These are phyloP conservation scores for Candida gorgasii DNA, from an alignment of 805 yeast genomes.

Conservation along the genomic window DNA sequence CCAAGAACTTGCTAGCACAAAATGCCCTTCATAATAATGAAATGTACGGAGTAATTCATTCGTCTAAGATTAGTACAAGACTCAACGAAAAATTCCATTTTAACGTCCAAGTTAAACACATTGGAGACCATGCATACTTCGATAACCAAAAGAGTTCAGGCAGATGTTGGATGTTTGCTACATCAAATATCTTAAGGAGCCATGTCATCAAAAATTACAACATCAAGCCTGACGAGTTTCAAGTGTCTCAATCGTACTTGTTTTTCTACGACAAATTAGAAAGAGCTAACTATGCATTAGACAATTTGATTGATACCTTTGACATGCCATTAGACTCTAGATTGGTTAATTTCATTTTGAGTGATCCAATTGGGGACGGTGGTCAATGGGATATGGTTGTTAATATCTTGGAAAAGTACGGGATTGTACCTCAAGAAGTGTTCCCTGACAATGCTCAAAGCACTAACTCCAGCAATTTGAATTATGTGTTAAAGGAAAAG, in stretches of 20 bases:
- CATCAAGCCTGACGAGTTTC: constrained; percentile 54
- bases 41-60: constrained; percentile 44
- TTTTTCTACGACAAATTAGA: constrained; percentile 87
- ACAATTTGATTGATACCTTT: constrained; percentile 70
- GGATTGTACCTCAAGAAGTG: constrained; percentile 70
- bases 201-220: constrained; percentile 62
- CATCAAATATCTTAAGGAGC: constrained; percentile 70
- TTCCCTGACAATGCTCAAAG: constrained; percentile 70
- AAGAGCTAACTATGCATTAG: constrained; percentile 77
- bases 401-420: constrained; percentile 76
- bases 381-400: constrained; percentile 88
- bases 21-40: constrained; percentile 53
- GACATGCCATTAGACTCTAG: constrained; percentile 69
- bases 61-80: constrained; percentile 21
- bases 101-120: constrained; percentile 34
- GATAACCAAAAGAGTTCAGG: constrained; percentile 74
- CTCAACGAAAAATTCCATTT: constrained; percentile 34
- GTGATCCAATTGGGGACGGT: constrained; percentile 76
- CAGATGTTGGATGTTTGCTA: constrained; percentile 88
- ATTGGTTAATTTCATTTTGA: constrained; percentile 62
- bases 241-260: constrained; percentile 74
- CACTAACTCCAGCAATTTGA: constrained; percentile 55
- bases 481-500: constrained; percentile 63
- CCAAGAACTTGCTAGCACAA: constrained; percentile 54
- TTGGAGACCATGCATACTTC: constrained; percentile 36